Base-by-base conservation (phyloP, 2,329 filamentous ascomycete genomes). In the Alternaria alternata region DNA sequence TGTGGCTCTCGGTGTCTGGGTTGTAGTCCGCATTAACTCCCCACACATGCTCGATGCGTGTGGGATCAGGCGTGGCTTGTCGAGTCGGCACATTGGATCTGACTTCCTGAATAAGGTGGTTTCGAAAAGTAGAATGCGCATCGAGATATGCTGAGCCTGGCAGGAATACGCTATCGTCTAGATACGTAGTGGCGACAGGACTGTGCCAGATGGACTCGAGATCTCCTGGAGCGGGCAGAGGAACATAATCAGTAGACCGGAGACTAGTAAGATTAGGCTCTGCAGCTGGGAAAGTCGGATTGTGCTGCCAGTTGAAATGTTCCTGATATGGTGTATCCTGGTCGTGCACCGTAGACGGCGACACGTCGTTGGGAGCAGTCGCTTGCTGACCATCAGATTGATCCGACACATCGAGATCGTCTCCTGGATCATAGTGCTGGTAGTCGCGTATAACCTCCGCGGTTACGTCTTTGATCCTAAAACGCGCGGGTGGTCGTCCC, bases 131-230 rank as follows among this genome's bases (percentile, higher is more conserved):
- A 8, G 62, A 62, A 46, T 70, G 66, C 3, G 64, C 56, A 18
- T 70, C 62, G 14, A 65, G 54, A 20, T 70, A 67, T 22, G 64
- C 60, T 9, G 66, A 68, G 30, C 64, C 62, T 51, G 62, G 54
- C 36, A 68, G 44, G 38, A 65, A 59, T 11, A 69, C 44, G 12
- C 46, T 59, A 16, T 66, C 54, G 30, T 64, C 61, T 26, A 51
- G 42, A 28, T 43, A 54, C 12, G 54, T 43, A 7, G 61, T 52
- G n/a, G 42, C 34, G 36, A 18, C 18, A 1, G 58, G 58, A 32
- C 54, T 61, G 12, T 59, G 24, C 46, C 58, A 58, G 1, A 61
- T 49, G 1, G 38, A 43, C 5, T 30, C 49, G 2, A 58, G 32
- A 18, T 51, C 44, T 4, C 11, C 42, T 1, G 52, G 6, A 3